phyloP scores from a whole-genome alignment of 441 rosid genomes.

The Populus hybrid region DNA sequence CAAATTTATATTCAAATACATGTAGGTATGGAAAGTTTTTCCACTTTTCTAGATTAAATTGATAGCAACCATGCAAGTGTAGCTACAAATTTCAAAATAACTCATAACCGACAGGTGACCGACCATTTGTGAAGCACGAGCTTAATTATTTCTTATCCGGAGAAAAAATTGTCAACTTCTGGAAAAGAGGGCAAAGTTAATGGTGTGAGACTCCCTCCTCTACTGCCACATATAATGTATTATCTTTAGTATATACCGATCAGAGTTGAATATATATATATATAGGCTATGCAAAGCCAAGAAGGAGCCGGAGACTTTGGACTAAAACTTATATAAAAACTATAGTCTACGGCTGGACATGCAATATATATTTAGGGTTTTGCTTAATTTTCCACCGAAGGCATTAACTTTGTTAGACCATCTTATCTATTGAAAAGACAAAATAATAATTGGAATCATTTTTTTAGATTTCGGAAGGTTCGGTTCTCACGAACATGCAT shows the following conservation, averaged over 20 bases:
- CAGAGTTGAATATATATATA: neutral
- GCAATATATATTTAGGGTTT: neutral
- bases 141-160: no score
- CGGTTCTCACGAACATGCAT: neutral
- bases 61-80: neutral
- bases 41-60: neutral
- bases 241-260: no score
- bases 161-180: no score
- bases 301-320: no score
- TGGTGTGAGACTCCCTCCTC: no score
- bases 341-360: no score
- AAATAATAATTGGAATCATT: neutral
- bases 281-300: neutral
- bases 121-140: neutral
- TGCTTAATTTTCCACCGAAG: neutral
- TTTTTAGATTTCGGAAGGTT: neutral
- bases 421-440: neutral
- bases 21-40: no score
- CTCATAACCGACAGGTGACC: constrained; percentile 4
- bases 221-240: no score
- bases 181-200: no score
- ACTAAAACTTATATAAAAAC: no score
- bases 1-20: no score
- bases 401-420: neutral
- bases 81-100: neutral